These are phyloP conservation scores for Quercus phellos DNA, from an alignment of 331 rosid genomes.

Conservation along the genomic window DNA sequence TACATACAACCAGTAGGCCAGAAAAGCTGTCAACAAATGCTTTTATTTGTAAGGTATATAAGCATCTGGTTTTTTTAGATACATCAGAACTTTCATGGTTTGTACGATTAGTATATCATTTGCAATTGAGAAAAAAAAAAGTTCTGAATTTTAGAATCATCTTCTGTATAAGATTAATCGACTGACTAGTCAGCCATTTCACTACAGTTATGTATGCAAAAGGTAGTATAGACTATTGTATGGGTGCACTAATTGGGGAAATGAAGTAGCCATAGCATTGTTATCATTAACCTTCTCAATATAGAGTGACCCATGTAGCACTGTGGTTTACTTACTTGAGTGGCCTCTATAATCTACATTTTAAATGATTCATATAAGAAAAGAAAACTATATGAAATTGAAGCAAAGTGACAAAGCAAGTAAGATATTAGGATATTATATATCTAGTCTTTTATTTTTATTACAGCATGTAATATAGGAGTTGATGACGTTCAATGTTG, in stretches of 20 bases:
- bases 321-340: not conserved
- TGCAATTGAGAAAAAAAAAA: not conserved
- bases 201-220: not conserved
- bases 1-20: slow-evolving; percentile 27
- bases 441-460: not conserved
- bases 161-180: not conserved
- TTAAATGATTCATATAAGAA: not conserved
- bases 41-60: slow-evolving; percentile 50
- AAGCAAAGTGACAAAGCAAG: not conserved
- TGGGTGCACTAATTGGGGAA: not conserved
- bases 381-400: not conserved
- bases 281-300: not conserved
- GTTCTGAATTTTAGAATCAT: not conserved
- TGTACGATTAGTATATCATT: not conserved
- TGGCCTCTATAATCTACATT: not conserved
- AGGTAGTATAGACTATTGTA: not conserved
- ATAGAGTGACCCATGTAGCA: not conserved
- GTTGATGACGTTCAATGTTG: slow-evolving; percentile 12
- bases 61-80: not conserved
- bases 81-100: not conserved
- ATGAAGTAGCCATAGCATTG: not conserved
- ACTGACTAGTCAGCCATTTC: not conserved
- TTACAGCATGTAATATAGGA: not conserved
- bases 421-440: not conserved
- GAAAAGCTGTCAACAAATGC: slow-evolving; percentile 38